Percentiles rank a stretch among this genome's conserved stretches.
Conservation (phyloP, 768 basidiomycete genomes). For the Lactarius indigo region DNA sequence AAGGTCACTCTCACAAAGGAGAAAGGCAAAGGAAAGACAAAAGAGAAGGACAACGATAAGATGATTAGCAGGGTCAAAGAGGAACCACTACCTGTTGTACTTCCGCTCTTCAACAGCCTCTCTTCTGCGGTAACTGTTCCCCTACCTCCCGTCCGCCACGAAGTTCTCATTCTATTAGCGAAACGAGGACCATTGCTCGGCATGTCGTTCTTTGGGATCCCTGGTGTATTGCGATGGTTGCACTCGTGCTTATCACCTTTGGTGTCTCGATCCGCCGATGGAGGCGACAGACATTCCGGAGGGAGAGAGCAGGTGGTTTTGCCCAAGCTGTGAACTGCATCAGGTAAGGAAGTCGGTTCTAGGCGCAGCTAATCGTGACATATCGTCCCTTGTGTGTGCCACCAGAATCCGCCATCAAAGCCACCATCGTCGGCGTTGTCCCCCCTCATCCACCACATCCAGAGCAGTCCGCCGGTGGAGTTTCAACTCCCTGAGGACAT, state of each 20-base stretch:
- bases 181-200: conserved; percentile 85
- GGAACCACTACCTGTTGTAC: conserved; percentile 38
- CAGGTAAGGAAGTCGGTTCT: conserved; percentile 44
- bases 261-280: conserved; percentile 95
- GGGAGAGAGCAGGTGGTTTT: conserved; percentile 69
- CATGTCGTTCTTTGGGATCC: conserved; percentile 76
- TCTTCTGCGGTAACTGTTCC: conserved; percentile 37
- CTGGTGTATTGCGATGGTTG: conserved; percentile 98
- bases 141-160: conserved; percentile 6
- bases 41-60: conserved; percentile 35
- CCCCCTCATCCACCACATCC: conserved; percentile 66
- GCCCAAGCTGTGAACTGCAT: conserved; percentile 63
- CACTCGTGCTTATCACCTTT: conserved; percentile 91
- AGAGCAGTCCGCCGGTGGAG: conserved; percentile 69
- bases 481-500: conserved; percentile 87
- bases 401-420: conserved; percentile 65
- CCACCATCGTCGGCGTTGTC: conserved; percentile 64
- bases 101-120: conserved; percentile 36
- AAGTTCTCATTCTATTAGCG: conserved; percentile 32
- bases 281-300: conserved; percentile 84
- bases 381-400: conserved; percentile 14
- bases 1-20: conserved; percentile 27
- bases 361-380: conserved; percentile 27
- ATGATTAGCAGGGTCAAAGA: conserved; percentile 41
- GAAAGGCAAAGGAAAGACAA: conserved; percentile 45